Evolutionary conservation across 1,139 yeast species (phyloP), one percentile per base, ranked within the genome.

Genomic region (Zygosaccharomyces pseudobailii): DNA sequence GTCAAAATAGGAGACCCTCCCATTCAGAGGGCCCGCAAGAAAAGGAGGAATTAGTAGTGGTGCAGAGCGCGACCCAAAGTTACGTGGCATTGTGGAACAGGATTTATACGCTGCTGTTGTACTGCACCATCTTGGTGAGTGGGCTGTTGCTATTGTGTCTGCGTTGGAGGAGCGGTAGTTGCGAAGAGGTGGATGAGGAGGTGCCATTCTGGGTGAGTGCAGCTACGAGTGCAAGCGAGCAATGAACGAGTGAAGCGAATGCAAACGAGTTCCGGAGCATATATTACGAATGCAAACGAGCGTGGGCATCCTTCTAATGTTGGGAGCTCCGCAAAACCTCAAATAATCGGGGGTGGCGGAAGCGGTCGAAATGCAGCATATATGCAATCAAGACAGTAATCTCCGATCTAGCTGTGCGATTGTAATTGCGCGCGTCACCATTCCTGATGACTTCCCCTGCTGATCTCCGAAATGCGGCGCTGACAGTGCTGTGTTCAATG

Each of bases 61-160:
- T 41, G n/a, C 50, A 47, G 23, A 38, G 42, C 17, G 48, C 34
- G 32, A 36, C 46, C 6, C 46, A 28, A 6, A 39, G 45, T n/a
- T 43, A 41, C 37, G 38, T 31, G 13, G 24, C 37, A 32, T 32
- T 46, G 22, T 42, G 42, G 46, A 42, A 47, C 33, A 38, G 32
- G 27, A 10, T 50, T 24, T 50, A 42, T 43, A 47, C 51, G 7
- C 31, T 37, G 7, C 30, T 42, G 10, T 43, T 48, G 20, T 44
- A 36, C 25, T 36, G 43, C n/a, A 43, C 49, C 20, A 51, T 54
- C 22, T 24, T 39, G 33, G 24, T 49, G 28, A 53, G 58, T 43
- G 48, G 48, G 28, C 34, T 43, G 17, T 21, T 53, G 13, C 41
- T 55, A 36, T 35, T 49, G 25, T 49, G 48, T 33, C 40, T 53